Evolutionary conservation across 1,284 basidiomycete genomes (phyloP).

Genomic region (Irpex sp.): DNA sequence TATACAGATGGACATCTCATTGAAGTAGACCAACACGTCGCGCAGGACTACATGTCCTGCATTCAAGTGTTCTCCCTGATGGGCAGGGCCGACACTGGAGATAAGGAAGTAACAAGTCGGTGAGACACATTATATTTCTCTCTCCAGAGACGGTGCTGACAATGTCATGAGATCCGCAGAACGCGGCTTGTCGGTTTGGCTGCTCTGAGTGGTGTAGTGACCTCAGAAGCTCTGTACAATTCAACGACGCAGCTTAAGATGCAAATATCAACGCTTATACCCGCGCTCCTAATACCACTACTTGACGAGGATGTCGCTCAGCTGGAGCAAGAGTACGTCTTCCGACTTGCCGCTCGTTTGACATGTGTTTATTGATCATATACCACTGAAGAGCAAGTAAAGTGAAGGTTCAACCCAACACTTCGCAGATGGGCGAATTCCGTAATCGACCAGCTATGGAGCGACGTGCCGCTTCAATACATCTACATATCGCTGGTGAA

Average conservation of each 20-base stretch:
- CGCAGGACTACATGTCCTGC: constrained; percentile 66
- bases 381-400: constrained; percentile 40
- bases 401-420: constrained; percentile 64
- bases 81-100: constrained; percentile 44
- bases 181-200: constrained; percentile 84
- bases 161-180: constrained; percentile 35
- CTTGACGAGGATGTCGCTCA: constrained; percentile 55
- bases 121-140: constrained; percentile 17
- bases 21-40: constrained; percentile 69
- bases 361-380: constrained; percentile 7
- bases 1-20: constrained; percentile 83
- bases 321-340: constrained; percentile 66
- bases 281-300: constrained; percentile 69
- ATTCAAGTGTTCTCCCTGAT: constrained; percentile 67
- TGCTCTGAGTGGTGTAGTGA: constrained; percentile 75
- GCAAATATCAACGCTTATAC: constrained; percentile 71
- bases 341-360: constrained; percentile 1
- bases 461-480: constrained; percentile 81
- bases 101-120: constrained; percentile 69
- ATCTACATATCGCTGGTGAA: constrained; percentile 83
- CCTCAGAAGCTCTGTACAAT: constrained; percentile 82
- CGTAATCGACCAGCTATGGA: constrained; percentile 69
- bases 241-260: constrained; percentile 69
- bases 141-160: background rate
- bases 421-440: constrained; percentile 78